Evolutionary conservation across 2,329 filamentous ascomycete genomes (phyloP).

Genomic region (Trichoderma endophyticum): DNA sequence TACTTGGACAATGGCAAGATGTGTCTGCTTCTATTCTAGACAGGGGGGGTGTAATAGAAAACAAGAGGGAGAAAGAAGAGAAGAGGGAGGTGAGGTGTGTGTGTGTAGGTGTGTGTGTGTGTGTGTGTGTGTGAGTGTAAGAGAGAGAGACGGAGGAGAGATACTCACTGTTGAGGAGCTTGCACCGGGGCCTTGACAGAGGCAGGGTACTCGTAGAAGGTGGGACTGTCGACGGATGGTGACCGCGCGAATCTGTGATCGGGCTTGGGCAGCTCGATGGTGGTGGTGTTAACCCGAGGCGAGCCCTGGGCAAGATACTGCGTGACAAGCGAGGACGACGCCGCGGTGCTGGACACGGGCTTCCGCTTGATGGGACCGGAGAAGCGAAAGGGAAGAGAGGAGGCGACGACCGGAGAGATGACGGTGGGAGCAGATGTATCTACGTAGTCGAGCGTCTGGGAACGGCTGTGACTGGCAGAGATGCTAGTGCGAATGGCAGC

Average conservation of each 20-base stretch:
- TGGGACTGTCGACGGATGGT: constrained; percentile 58
- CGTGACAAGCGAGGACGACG: constrained; percentile 15
- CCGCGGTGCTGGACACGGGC: constrained; percentile 54
- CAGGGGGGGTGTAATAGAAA: neutral
- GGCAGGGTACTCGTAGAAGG: constrained; percentile 56
- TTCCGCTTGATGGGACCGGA: constrained; percentile 53
- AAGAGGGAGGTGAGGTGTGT: neutral
- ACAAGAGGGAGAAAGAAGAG: neutral
- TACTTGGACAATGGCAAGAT: neutral
- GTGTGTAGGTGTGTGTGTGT: neutral
- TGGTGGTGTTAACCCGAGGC: constrained; percentile 28
- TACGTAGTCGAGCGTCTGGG: constrained; percentile 26
- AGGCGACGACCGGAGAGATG: constrained; percentile 18
- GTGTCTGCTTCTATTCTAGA: neutral
- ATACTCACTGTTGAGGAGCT: constrained; percentile 29
- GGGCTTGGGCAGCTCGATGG: constrained; percentile 44
- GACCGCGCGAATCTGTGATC: constrained; percentile 54
- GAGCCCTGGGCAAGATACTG: constrained; percentile 22
- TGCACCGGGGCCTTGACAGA: constrained; percentile 23
- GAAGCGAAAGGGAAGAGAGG: constrained; percentile 23
- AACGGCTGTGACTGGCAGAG: constrained; percentile 24
- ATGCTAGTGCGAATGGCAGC: constrained; percentile 1
- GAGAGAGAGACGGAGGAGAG: neutral
- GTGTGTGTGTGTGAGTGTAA: neutral
- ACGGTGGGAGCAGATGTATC: constrained; percentile 21